These are phyloP conservation scores for Colletotrichum filicis DNA, from an alignment of 2,329 filamentous ascomycete genomes.

Conservation along the genomic window DNA sequence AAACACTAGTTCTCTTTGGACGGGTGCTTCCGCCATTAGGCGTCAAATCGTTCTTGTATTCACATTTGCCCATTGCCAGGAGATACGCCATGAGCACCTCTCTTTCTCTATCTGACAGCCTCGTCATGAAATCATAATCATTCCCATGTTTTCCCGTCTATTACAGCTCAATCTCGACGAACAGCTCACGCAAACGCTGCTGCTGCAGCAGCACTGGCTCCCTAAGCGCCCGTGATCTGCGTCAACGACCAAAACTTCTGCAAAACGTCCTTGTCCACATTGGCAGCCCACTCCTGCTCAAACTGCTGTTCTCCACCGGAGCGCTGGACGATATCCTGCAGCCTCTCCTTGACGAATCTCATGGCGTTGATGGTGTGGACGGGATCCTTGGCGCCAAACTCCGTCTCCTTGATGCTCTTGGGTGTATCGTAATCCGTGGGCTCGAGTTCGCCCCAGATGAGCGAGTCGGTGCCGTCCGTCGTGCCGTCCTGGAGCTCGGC, in stretches of 20 bases:
- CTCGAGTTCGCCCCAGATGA: conserved; percentile 58
- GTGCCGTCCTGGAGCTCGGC: conserved; percentile 72
- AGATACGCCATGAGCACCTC: not conserved
- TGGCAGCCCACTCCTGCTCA: conserved; percentile 74
- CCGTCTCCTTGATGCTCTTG: conserved; percentile 63
- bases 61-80: conserved; percentile 1
- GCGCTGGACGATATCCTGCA: conserved; percentile 68
- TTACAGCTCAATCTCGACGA: not conserved
- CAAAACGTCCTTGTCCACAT: conserved; percentile 80
- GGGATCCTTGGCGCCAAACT: conserved; percentile 69
- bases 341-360: conserved; percentile 70
- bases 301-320: conserved; percentile 75
- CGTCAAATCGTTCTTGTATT: not conserved
- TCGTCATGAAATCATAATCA: conserved; percentile 30
- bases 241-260: conserved; percentile 61
- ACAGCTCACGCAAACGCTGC: not conserved
- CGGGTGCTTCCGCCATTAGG: no score
- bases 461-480: conserved; percentile 60
- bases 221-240: conserved; percentile 2
- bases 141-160: not conserved
- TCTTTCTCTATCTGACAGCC: conserved; percentile 8
- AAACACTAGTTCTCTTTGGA: not conserved
- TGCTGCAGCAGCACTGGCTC: not conserved
- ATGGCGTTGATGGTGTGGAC: conserved; percentile 74
- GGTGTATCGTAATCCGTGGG: conserved; percentile 66